Evolutionary conservation across 345 rosid genomes (phyloP), one percentile per base, ranked within the genome.

Genomic region (Brassica incana): DNA sequence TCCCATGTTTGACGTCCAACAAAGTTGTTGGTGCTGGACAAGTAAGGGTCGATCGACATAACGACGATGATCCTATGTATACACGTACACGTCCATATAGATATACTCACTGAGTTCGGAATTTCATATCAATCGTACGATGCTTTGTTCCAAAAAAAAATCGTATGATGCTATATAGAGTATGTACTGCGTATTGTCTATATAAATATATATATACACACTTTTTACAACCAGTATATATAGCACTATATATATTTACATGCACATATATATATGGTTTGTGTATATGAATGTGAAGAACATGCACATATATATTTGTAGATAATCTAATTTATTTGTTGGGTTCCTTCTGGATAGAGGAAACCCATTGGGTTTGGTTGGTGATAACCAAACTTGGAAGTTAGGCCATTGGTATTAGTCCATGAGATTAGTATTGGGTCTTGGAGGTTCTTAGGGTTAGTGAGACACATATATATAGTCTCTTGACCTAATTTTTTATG

Each of bases 1-100:
- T 85, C 85, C 88, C 88, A 85, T 27, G 82, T 81, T 69, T 88
- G 86, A 10, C 88, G 82, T 18, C 88, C 88, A 0, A 81, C 71
- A 33, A 77, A 82, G 65, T 88, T 81, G 77, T 88, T 86, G 25
- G 81, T 84, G 71, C 85, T 84, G 18, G 30, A 67, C 71, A 88
- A 65, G 63, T 83, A 78, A 0, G 85, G 87, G 15, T 76, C n/a
- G n/a, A n/a, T n/a, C n/a, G n/a, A 88, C 88, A 86, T 83, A 9
- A 62, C 50, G 29, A 67, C 36, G 11, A 61, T 14, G 16, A 38
- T 71, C 72, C 71, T 70, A 9, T 32, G 2, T 65, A 38, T 27
- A 62, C 9, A 5, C 18, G 18, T 50, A 66, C 7, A 20, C 12
- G 25, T 48, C 6, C 61, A 61, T 50, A n/a, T 23, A 62, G 1